phyloP scores from a whole-genome alignment of 2,329 filamentous ascomycete genomes.

The Gnomoniopsis sp. region DNA sequence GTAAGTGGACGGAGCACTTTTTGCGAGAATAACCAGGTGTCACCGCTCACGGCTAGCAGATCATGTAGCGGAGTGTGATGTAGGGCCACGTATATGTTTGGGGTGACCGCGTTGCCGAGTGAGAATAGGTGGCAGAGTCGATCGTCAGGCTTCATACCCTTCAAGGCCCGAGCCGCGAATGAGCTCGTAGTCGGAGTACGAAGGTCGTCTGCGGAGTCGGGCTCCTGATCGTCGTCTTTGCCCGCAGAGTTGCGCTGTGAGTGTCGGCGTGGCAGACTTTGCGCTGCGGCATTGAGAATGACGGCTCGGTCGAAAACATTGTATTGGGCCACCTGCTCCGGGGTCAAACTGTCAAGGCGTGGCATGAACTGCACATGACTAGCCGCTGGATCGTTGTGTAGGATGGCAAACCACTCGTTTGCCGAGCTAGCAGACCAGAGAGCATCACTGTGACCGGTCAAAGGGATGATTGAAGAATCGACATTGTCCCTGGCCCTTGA shows the following conservation, averaged over 20 bases:
- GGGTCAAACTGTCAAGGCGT: conserved; percentile 32
- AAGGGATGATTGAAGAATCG: conserved; percentile 39
- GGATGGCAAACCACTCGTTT: conserved; percentile 42
- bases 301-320: conserved; percentile 37
- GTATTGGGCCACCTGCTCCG: conserved; percentile 32
- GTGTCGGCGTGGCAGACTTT: conserved; percentile 34
- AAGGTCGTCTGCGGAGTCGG: conserved; percentile 18
- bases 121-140: conserved; percentile 37
- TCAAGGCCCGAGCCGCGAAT: conserved; percentile 14
- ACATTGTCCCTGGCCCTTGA: conserved; percentile 35
- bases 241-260: not conserved
- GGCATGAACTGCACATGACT: conserved; percentile 27
- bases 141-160: conserved; percentile 23
- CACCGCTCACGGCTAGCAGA: conserved; percentile 55
- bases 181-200: conserved; percentile 18
- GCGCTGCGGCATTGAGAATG: conserved; percentile 36
- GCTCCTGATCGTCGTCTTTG: not conserved
- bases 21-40: conserved; percentile 55
- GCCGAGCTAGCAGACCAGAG: conserved; percentile 48
- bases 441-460: conserved; percentile 39
- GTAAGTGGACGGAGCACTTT: conserved; percentile 43
- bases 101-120: conserved; percentile 34
- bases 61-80: conserved; percentile 56
- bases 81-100: conserved; percentile 54
- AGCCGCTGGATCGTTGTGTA: conserved; percentile 25